These are phyloP conservation scores for Fusarium clavum DNA, from an alignment of 2,329 filamentous ascomycete genomes.

Conservation along the genomic window DNA sequence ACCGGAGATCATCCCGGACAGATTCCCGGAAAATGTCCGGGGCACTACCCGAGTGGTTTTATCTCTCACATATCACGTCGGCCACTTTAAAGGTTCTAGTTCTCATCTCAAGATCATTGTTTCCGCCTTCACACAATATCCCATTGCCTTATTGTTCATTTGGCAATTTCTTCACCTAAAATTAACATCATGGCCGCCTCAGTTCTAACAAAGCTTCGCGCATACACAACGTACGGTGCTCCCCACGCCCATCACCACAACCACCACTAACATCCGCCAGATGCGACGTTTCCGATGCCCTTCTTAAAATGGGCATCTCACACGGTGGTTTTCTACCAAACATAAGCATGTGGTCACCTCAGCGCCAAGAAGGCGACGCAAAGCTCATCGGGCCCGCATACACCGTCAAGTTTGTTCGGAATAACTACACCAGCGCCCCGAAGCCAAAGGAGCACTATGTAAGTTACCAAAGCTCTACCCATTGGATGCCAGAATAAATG, in stretches of 20 bases:
- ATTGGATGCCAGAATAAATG: too few relatives aligned
- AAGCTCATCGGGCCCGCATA: background rate
- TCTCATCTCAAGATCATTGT: background rate
- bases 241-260: too few relatives aligned
- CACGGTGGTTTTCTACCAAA: background rate
- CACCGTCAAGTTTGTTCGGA: background rate
- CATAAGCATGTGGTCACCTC: constrained; percentile 1
- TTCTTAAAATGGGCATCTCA: background rate
- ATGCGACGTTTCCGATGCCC: background rate
- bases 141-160: too few relatives aligned
- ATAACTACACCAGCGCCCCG: background rate
- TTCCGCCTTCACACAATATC: too few relatives aligned
- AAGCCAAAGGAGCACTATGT: background rate
- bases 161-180: too few relatives aligned
- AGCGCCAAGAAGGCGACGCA: background rate
- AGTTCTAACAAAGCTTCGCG: background rate
- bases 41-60: background rate
- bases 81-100: too few relatives aligned
- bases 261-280: background rate
- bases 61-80: background rate
- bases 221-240: background rate
- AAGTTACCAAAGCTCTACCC: too few relatives aligned
- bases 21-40: background rate
- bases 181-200: background rate
- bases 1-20: rapidly evolving